A percentile compares a stretch with the other conserved stretches of the same genome.
Evolutionary conservation across 345 rosid genomes (phyloP).

Genomic region (Pistacia vera): DNA sequence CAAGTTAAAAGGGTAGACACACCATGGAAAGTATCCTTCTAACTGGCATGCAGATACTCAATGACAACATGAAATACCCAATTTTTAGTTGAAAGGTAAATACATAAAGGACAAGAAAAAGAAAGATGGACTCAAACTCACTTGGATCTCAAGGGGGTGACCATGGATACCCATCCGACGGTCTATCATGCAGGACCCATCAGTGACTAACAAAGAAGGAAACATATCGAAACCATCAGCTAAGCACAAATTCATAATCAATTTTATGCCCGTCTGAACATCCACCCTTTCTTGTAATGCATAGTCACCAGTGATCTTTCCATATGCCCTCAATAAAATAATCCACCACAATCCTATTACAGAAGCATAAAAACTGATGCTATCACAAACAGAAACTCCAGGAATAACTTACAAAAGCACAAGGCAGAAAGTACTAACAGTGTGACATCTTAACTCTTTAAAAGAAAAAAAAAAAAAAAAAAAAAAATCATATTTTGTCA

Average conservation of each 20-base stretch:
- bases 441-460: neutral
- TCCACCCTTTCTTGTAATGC: slow-evolving; percentile 85
- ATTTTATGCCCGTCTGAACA: slow-evolving; percentile 83
- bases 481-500: neutral
- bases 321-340: slow-evolving; percentile 81
- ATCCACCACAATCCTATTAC: slow-evolving; percentile 89
- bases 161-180: slow-evolving; percentile 93
- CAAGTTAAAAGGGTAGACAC: neutral
- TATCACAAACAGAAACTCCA: neutral
- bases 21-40: neutral
- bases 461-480: no score
- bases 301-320: slow-evolving; percentile 80
- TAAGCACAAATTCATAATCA: slow-evolving; percentile 74
- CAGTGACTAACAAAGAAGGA: slow-evolving; percentile 82
- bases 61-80: neutral
- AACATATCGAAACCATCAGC: slow-evolving; percentile 94
- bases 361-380: slow-evolving; percentile 5
- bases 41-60: slow-evolving; percentile 1
- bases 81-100: neutral
- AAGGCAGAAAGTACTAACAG: neutral
- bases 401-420: neutral
- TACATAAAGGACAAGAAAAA: neutral
- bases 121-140: slow-evolving; percentile 29
- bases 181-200: slow-evolving; percentile 94
- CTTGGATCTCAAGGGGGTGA: slow-evolving; percentile 94